Percentiles rank a stretch among this genome's conserved stretches.
Conservation (phyloP, 257 asterid species). For the Plantago elongata region DNA sequence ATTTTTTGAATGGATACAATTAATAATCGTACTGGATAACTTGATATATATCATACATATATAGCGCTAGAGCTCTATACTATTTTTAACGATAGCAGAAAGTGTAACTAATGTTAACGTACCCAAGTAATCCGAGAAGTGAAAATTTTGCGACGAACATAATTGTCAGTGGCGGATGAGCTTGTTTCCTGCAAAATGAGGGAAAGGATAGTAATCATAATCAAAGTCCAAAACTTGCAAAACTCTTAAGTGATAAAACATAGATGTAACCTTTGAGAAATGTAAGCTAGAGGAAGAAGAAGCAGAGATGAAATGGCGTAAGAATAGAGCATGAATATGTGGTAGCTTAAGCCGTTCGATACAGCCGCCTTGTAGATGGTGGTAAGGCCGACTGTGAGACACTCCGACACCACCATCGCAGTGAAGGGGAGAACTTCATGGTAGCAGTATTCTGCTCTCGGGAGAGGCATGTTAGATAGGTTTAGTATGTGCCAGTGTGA, state of each 20-base stretch:
- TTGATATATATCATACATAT: too few relatives aligned
- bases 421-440: conserved; percentile 21
- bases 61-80: too few relatives aligned
- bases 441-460: not conserved
- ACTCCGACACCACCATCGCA: conserved; percentile 22
- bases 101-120: not conserved
- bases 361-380: conserved; percentile 31
- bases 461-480: not conserved
- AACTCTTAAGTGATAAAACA: not conserved
- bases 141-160: conserved; percentile 22
- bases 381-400: conserved; percentile 13
- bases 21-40: too few relatives aligned
- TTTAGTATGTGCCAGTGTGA: too few relatives aligned
- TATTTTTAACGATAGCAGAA: too few relatives aligned
- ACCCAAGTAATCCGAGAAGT: conserved; percentile 34
- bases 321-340: conserved; percentile 25
- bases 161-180: conserved; percentile 21
- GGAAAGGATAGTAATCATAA: too few relatives aligned
- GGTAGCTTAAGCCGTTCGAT: conserved; percentile 19
- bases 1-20: too few relatives aligned
- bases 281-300: conserved; percentile 21
- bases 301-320: conserved; percentile 23
- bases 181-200: conserved; percentile 13
- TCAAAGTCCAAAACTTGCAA: not conserved
- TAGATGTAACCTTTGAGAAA: conserved; percentile 19